A percentile compares a stretch with the other conserved stretches of the same genome.
Conservation (phyloP, 2,329 filamentous ascomycete genomes). For the Fusarium redolens region DNA sequence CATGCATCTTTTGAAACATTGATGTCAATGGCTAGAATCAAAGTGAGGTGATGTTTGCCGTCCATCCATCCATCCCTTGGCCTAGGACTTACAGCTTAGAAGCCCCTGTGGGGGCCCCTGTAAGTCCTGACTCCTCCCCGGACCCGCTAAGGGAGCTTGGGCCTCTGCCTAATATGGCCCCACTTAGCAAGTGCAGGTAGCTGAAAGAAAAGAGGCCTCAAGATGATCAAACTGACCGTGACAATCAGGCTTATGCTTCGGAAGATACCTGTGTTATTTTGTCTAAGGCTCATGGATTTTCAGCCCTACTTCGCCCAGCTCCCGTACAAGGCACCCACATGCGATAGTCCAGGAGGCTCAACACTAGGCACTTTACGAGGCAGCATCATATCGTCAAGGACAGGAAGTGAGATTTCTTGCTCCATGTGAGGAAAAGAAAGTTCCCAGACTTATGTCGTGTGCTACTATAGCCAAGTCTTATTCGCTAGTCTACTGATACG, state of each 20-base stretch:
- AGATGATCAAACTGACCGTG: not conserved
- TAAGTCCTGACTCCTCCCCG: slow-evolving; percentile 3
- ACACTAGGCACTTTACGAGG: slow-evolving; percentile 6
- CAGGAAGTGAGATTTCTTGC: not conserved
- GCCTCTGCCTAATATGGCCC: not conserved
- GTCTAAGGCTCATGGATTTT: not conserved
- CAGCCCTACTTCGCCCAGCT: slow-evolving; percentile 16
- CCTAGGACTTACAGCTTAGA: slow-evolving; percentile 3
- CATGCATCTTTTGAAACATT: not conserved
- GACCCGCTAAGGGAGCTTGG: slow-evolving; percentile 13
- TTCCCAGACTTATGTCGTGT: not conserved
- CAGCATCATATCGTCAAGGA: not conserved
- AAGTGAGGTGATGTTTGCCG: not conserved
- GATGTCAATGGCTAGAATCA: not conserved
- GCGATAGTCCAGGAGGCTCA: not conserved
- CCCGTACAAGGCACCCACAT: not conserved
- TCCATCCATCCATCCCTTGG: not conserved
- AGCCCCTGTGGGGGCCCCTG: not conserved
- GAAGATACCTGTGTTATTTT: not conserved
- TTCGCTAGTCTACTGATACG: not conserved
- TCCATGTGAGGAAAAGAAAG: not conserved
- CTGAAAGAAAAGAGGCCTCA: slow-evolving; percentile 1
- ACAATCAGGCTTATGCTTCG: not conserved
- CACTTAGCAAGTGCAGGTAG: not conserved
- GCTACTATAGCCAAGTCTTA: not conserved